Base-by-base conservation (phyloP, 495 filamentous ascomycete species). In the Lasiosphaeris hirsuta region DNA sequence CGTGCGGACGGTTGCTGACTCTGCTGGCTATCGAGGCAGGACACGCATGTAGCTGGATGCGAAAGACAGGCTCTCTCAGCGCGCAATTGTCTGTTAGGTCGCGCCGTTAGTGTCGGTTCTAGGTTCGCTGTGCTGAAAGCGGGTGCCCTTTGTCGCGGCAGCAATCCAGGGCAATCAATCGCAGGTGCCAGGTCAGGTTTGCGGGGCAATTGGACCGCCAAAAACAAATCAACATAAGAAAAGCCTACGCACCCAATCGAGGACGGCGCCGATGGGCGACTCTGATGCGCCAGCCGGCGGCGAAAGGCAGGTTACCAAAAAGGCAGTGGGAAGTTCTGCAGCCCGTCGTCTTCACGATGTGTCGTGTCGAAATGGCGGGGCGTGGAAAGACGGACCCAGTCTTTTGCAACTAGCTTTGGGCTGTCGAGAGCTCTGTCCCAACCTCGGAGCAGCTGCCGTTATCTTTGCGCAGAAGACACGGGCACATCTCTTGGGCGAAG, bases 401-500 rank as follows among this genome's bases (percentile, higher is more conserved):
- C 17, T 15, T 57, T 48, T 35, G 42, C 34, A 15, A n/a, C 34
- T 34, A 34, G 42, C n/a, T 43, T 13, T 43, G 49, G 39, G 18
- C 30, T 41, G 47, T 40, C 19, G 36, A 58, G 39, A 48, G 36
- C 37, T 63, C 62, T 63, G 58, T 63, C 58, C 69, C 63, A 51
- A 54, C 57, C 69, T 72, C 68, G 61, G 19, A 61, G 43, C 54
- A 59, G 59, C 61, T 55, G 65, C 67, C 65, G 63, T 36, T 62
- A 55, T 57, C 56, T 50, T 61, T 42, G 62, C 38, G 58, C 54
- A 47, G 39, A 30, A 50, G 57, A 61, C 64, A 54, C 65, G 61
- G 52, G 68, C 61, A 56, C 70, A 72, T 72, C 57, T 69, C 70
- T 63, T 63, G 53, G 46, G 61, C 51, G 43, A 43, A n/a, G n/a